phyloP scores from a whole-genome alignment of 2,329 filamentous ascomycete species.

The Arthroderma uncinatum region DNA sequence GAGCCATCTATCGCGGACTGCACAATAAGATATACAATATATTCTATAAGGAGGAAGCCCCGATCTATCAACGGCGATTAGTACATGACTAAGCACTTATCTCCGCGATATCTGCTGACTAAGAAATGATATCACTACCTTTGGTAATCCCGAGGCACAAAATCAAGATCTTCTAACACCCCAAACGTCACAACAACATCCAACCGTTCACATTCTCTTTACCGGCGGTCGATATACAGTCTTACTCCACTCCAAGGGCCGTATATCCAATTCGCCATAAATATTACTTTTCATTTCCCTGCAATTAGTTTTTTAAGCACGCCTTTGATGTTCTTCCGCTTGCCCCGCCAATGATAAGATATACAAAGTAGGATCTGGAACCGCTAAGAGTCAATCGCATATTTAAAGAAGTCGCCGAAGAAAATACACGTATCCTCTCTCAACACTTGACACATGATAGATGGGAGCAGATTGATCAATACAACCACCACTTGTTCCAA shows the following conservation, averaged over 20 bases:
- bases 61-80: background rate
- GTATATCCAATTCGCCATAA: background rate
- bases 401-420: constrained; percentile 6
- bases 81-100: background rate
- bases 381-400: constrained; percentile 5
- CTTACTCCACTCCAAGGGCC: background rate
- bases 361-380: constrained; percentile 14
- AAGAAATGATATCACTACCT: background rate
- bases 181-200: background rate
- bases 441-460: background rate
- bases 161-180: background rate
- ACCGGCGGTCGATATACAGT: background rate
- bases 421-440: background rate
- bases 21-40: too few relatives aligned
- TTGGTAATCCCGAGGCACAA: background rate
- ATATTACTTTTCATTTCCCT: background rate
- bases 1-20: background rate
- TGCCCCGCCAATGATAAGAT: constrained; percentile 15
- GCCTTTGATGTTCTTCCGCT: background rate
- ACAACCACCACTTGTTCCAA: background rate
- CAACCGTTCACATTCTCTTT: background rate
- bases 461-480: background rate
- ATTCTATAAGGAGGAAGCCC: too few relatives aligned
- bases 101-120: background rate
- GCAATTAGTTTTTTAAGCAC: background rate